These are phyloP conservation scores for Royoungia palumana DNA, from an alignment of 768 basidiomycete species.

Conservation along the genomic window DNA sequence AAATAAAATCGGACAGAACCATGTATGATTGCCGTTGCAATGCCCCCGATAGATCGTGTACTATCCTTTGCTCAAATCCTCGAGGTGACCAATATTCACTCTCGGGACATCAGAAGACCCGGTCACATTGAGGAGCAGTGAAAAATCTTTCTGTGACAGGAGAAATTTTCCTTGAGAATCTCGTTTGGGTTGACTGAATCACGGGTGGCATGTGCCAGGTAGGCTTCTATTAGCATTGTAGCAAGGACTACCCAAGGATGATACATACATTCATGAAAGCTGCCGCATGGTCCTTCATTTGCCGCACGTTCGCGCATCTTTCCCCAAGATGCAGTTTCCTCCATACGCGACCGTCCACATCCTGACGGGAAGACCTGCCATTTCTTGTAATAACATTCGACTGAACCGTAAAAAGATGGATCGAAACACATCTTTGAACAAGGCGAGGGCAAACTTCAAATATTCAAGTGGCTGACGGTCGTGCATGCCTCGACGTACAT, in stretches of 20 bases:
- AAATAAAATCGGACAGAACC: neutral
- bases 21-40: neutral
- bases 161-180: neutral
- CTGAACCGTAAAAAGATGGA: neutral
- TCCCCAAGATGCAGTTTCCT: neutral
- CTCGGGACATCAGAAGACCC: neutral
- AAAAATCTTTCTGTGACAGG: neutral
- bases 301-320: neutral
- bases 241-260: neutral
- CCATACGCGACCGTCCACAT: neutral
- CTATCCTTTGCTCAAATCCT: neutral
- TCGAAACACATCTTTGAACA: neutral
- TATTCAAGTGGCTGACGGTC: neutral
- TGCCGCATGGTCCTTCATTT: neutral
- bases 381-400: neutral
- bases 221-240: neutral
- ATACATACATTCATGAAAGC: no score
- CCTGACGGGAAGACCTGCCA: neutral
- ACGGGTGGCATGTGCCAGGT: neutral
- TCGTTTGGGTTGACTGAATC: neutral
- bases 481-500: no score
- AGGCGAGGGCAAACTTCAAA: neutral
- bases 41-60: neutral
- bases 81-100: neutral
- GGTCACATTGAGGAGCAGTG: neutral